Evolutionary conservation across 768 basidiomycete genomes (phyloP), one percentile per base, ranked within the genome.

Genomic region (Podaxis sp.): DNA sequence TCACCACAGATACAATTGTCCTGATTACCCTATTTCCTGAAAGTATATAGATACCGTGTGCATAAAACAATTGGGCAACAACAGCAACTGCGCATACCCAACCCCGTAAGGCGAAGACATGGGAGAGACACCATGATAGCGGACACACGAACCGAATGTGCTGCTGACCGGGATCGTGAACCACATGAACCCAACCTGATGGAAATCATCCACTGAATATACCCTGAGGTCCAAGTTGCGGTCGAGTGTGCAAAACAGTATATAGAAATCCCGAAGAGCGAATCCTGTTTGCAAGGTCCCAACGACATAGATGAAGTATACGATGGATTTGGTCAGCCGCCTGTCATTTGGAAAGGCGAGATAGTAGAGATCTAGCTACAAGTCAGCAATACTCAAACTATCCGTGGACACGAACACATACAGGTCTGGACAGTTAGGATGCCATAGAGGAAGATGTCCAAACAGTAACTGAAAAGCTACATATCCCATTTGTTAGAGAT

Each of bases 301-400:
- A 22, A 60, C 13, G 11, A 7, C 28, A 26, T 60, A 60, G 10
- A 60, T 37, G 24, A 53, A 41, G 17, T 37, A 37, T 13, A 60
- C 59, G 24, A 52, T 52, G 12, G 28, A 33, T 49, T 60, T 60
- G 12, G 36, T 38, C 7, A n/a, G 17, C 17, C 50, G 24, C 26
- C 26, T 60, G 37, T 53, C 50, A n/a, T 60, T 60, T 17, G 59
- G 59, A 20, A 60, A 60, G 20, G 59, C 59, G 15, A 60, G 37
- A 40, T 52, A 60, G 30, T 60, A 60, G 7, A 60, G 20, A 41
- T 60, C 59, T 60, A 17, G 5, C 7, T 17, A 20, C 8, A 46
- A 46, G 44, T 46, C 20, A 0, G 44, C 7, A 20, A 46, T 20
- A 46, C 33, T 10, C 30, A 10, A 33, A 33, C 10, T 8, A 33